Evolutionary conservation across 441 rosid genomes (phyloP), one percentile per base, ranked within the genome.

Genomic region (Monsonia emarginata): DNA sequence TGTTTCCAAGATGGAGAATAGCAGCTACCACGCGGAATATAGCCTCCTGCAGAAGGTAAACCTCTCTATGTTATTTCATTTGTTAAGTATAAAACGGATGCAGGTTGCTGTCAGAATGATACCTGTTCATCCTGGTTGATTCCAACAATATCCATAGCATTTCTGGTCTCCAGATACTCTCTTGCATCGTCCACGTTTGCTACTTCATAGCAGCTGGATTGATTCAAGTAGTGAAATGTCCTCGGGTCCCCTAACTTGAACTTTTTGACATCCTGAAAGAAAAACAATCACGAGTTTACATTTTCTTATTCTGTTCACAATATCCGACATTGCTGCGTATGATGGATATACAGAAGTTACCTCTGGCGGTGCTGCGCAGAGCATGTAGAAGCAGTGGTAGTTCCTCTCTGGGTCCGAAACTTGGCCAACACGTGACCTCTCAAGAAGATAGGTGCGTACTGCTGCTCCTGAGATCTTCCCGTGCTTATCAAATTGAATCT

Each of bases 391-490:
- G 73, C 98, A 91, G 61, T 95, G 99, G 71, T 95, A 95, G 77
- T 91, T 95, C 83, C 99, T 90, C 81, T 95, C 99, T 72, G 99
- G 99, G 75, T 85, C 83, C 63, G 97, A 90, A 79, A 91, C 81
- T 83, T 95, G 98, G 88, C 99, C 92, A 75, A 95, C 99, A 71
- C 98, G 98, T 72, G 99, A 95, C 69, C 99, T 86, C 81, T 95
- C 99, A 59, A 95, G 91, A 84, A 95, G 76, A 84, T 95, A 95
- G 64, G 99, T 95, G 56, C 99, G 79, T 65, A 95, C 86, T 64
- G 99, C 99, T 64, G 99, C 99, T 65, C 99, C 99, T 63, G 99
- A 95, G 76, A 95, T 91, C 79, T 96, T 83, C 81, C 99, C 99
- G 76, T 67, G 83, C 78, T 90, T 92, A 85, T 95, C 97, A 77